Evolutionary conservation across 805 yeast genomes (phyloP), one percentile per base, ranked within the genome.

Genomic region (Zygotorulaspora sp.): DNA sequence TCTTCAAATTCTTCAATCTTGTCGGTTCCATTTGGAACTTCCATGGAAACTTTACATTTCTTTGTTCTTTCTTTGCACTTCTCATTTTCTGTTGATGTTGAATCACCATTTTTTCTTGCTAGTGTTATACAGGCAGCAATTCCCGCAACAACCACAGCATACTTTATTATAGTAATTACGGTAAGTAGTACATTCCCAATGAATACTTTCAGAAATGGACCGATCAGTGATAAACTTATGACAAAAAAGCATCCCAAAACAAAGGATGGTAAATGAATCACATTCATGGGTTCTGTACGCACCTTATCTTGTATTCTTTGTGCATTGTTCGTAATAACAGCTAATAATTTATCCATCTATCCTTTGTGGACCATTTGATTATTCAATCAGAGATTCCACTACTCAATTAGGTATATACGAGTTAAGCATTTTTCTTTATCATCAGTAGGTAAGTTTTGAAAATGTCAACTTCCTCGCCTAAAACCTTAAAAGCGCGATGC

Each of bases 111-210:
- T 18, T 36, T 38, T 28, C 42, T 38, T 12, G 52, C 30, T 9
- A 36, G 30, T 6, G 45, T 11, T 15, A 48, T 35, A 9, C 47
- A 46, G 12, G 44, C 38, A 5, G 32, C 47, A 16, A 52, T 40
- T 15, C 55, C 48, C 9, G 55, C 56, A 19, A 47, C 41, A n/a
- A 53, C 40, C 10, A 55, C 43, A 13, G 41, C 14, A 33, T 46
- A 52, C 32, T 48, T 49, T 13, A 51, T 11, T 19, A 57, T 31
- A 5, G 46, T 41, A 10, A 56, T 13, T 14, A 52, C 38, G 19
- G 57, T 52, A 5, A 55, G 29, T 8, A 58, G 35, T n/a, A 53
- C 18, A n/a, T 53, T 54, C 12, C 60, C 59, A 5, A 53, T 27
- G 8, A 56, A 36, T 14, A 50, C 30, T 14, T 38, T 37, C 14